Conservation (phyloP, 495 filamentous ascomycete genomes). For the Apiosordaria backusii region DNA sequence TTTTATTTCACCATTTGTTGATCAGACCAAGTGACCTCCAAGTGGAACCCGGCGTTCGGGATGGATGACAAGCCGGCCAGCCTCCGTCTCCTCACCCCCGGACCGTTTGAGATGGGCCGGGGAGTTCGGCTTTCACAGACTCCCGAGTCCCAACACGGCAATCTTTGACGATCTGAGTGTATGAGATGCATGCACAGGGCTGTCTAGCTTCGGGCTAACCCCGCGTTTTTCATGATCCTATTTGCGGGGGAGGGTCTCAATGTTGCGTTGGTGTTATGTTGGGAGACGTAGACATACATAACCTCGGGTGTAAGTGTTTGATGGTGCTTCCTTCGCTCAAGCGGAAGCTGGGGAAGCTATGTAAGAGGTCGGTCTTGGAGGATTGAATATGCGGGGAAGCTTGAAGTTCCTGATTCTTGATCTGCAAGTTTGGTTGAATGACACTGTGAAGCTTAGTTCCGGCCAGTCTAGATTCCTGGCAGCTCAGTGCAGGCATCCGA, state of each 20-base stretch:
- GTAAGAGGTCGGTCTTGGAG: background rate
- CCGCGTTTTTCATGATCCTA: background rate
- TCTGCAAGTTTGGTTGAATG: background rate
- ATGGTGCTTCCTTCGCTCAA: constrained; percentile 15
- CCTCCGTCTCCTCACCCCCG: background rate
- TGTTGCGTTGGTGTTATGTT: background rate
- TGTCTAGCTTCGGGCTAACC: background rate
- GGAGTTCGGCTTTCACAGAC: background rate
- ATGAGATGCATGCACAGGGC: no score
- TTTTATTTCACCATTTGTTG: background rate
- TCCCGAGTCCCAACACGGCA: background rate
- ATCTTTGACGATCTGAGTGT: background rate
- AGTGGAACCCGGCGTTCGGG: background rate
- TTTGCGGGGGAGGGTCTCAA: background rate
- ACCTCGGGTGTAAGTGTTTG: constrained; percentile 8
- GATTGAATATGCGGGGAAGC: constrained; percentile 5
- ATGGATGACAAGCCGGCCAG: background rate
- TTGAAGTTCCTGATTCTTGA: background rate
- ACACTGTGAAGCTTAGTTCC: background rate
- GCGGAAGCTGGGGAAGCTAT: constrained; percentile 9
- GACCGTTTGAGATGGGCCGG: background rate
- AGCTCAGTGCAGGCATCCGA: background rate
- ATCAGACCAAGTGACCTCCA: background rate
- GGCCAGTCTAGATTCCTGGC: background rate
- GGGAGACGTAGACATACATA: background rate